Evolutionary conservation across 2,329 filamentous ascomycete genomes (phyloP).

Genomic region (Triangularia setosa): DNA sequence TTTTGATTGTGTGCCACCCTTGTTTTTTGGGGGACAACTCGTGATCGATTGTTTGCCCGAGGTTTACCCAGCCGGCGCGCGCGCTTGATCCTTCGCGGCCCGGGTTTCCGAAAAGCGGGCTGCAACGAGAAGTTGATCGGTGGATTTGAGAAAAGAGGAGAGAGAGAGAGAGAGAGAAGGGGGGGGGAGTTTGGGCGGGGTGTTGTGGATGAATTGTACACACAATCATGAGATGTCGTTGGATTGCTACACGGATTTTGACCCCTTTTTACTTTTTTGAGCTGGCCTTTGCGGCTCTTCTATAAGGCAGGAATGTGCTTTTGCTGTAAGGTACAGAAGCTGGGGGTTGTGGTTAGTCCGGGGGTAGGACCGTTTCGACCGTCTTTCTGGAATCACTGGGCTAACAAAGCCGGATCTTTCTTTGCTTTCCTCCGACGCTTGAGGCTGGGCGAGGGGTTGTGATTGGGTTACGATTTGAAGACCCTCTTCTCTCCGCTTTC

Average conservation of each 20-base stretch:
- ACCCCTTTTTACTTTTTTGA: neutral
- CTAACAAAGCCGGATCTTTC: constrained; percentile 12
- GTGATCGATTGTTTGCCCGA: constrained; percentile 9
- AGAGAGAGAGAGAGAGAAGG: neutral
- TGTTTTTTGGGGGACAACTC: neutral
- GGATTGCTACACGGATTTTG: neutral
- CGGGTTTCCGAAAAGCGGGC: constrained; percentile 16
- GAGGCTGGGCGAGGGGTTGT: constrained; percentile 4
- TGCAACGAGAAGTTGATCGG: neutral
- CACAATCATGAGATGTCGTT: neutral
- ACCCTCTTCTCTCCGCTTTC: neutral
- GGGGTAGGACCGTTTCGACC: neutral
- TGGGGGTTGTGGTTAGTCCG: too few species aligned
- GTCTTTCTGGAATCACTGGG: constrained; percentile 12
- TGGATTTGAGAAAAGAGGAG: neutral
- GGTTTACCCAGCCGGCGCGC: constrained; percentile 21
- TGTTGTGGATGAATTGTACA: neutral
- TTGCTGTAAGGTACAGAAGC: constrained; percentile 15
- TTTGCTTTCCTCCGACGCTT: constrained; percentile 11
- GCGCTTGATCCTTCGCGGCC: constrained; percentile 15
- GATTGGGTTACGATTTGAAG: neutral
- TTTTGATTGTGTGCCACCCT: neutral
- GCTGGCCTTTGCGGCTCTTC: constrained; percentile 10
- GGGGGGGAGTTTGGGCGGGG: neutral
- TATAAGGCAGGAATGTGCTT: too few species aligned